These are phyloP conservation scores for Malus fusca DNA, from an alignment of 306 rosid genomes.

Conservation along the genomic window DNA sequence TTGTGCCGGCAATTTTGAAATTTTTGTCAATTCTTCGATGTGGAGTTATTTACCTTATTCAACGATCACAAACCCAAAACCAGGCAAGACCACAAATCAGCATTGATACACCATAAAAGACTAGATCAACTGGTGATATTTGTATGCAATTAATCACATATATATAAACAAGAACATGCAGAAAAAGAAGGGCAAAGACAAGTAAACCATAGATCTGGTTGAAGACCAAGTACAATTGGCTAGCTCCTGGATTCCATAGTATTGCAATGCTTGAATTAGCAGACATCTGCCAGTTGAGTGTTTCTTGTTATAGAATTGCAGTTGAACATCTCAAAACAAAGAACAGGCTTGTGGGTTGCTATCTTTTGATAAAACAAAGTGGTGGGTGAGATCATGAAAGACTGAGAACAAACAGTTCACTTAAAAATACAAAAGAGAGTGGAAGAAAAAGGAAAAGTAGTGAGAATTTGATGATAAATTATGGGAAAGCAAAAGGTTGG, in stretches of 20 bases:
- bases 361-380: neutral
- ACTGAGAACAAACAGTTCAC: neutral
- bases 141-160: neutral
- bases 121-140: neutral
- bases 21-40: neutral
- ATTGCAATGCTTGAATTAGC: neutral
- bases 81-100: neutral
- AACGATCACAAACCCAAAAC: neutral
- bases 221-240: neutral
- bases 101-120: neutral
- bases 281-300: neutral
- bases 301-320: neutral
- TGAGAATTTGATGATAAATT: slow-evolving; percentile 32
- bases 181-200: neutral
- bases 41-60: neutral
- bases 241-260: neutral
- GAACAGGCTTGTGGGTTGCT: neutral
- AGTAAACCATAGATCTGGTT: neutral
- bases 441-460: slow-evolving; percentile 31
- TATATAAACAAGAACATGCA: neutral
- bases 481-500: slow-evolving; percentile 45
- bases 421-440: neutral
- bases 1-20: no score
- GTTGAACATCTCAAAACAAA: neutral
- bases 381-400: slow-evolving; percentile 7